A percentile compares a stretch with the other conserved stretches of the same genome.
These are phyloP conservation scores for Articulospora tetracladia DNA, from an alignment of 495 filamentous ascomycete genomes.

Conservation along the genomic window DNA sequence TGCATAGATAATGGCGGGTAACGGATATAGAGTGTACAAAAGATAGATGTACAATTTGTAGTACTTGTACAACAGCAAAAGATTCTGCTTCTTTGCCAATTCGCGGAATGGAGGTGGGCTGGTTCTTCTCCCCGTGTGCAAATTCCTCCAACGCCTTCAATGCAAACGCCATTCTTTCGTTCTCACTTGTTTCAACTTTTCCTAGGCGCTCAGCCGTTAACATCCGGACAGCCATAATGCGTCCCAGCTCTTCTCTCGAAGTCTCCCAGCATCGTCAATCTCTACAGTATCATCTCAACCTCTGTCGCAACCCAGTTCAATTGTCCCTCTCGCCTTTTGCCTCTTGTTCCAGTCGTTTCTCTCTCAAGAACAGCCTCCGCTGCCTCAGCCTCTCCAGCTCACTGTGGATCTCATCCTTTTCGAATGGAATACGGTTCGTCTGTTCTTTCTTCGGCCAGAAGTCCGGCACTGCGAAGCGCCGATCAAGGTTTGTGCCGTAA, in stretches of 20 bases:
- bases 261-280: neutral
- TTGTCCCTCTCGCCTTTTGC: constrained; percentile 29
- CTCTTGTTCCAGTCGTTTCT: constrained; percentile 53
- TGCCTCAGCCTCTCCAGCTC: constrained; percentile 72
- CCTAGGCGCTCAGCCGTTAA: too few species aligned
- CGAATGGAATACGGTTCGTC: constrained; percentile 83
- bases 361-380: constrained; percentile 54
- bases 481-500: constrained; percentile 97
- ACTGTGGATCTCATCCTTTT: constrained; percentile 78
- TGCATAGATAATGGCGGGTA: constrained; percentile 26
- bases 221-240: too few species aligned
- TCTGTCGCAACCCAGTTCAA: neutral
- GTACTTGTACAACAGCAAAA: constrained; percentile 12
- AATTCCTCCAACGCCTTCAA: constrained; percentile 15
- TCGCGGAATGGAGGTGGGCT: constrained; percentile 1
- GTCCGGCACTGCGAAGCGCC: constrained; percentile 76
- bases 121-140: neutral
- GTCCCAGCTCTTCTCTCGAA: neutral
- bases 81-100: neutral
- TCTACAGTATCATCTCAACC: too few species aligned
- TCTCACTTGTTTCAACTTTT: too few species aligned
- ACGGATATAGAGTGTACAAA: neutral
- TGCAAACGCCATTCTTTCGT: constrained; percentile 8
- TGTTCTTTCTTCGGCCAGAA: constrained; percentile 92
- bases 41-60: constrained; percentile 20